These are phyloP conservation scores for Phytopythium chamaehyphon DNA, from an alignment of 352 stramenopile genomes.

Conservation along the genomic window DNA sequence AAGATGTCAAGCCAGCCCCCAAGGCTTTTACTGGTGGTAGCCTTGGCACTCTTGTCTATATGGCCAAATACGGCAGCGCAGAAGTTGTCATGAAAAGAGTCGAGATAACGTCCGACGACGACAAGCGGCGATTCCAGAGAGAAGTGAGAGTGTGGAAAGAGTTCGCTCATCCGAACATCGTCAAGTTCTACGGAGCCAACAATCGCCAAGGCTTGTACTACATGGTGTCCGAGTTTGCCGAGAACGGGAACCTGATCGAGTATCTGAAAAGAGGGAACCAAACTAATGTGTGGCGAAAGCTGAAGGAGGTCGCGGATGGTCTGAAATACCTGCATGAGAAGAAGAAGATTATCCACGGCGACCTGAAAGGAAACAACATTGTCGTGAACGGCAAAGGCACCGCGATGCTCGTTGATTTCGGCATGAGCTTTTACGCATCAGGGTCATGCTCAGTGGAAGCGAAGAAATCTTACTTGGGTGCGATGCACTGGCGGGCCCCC, in stretches of 20 bases:
- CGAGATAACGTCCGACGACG: neutral
- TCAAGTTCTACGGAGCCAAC: constrained; percentile 15
- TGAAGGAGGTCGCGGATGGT: constrained; percentile 11
- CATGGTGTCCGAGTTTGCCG: constrained; percentile 17
- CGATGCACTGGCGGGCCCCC: constrained; percentile 21
- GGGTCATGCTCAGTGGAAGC: neutral
- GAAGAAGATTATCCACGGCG: constrained; percentile 20
- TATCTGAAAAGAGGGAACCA: constrained; percentile 9
- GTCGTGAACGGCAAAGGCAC: constrained; percentile 20
- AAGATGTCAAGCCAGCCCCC: too few species aligned
- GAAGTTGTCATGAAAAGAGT: constrained; percentile 13
- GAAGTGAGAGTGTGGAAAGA: constrained; percentile 12
- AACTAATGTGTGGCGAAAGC: constrained; percentile 12
- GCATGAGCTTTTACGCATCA: constrained; percentile 11
- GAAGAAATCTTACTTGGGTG: constrained; percentile 8
- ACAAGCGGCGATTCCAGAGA: constrained; percentile 14
- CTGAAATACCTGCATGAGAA: constrained; percentile 15
- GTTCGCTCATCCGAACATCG: constrained; percentile 11
- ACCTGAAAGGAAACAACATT: constrained; percentile 37
- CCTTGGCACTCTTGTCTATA: too few species aligned
- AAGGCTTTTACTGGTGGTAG: too few species aligned
- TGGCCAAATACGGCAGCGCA: too few species aligned
- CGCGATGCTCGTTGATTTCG: constrained; percentile 29
- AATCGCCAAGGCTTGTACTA: constrained; percentile 13
- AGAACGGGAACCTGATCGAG: constrained; percentile 14